Evolutionary conservation across 768 basidiomycete species (phyloP).

Genomic region (Boletus edulis): DNA sequence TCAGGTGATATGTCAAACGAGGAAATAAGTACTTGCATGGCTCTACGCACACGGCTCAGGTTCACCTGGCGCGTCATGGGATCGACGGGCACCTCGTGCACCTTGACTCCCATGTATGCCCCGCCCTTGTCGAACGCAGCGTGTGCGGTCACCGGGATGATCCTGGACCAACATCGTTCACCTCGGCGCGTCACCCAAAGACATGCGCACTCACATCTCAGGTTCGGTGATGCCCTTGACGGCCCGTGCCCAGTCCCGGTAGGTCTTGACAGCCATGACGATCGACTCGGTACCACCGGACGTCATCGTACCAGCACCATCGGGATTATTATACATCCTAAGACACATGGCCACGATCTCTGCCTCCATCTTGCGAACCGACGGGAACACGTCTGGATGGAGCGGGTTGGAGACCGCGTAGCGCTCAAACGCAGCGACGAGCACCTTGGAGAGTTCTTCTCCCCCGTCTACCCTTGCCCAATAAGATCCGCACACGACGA

Average conservation of each 20-base stretch:
- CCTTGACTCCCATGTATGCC: slow-evolving; percentile 85
- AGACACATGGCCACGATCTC: slow-evolving; percentile 90
- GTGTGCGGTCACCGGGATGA: slow-evolving; percentile 83
- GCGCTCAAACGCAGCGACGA: slow-evolving; percentile 75
- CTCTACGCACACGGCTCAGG: slow-evolving; percentile 72
- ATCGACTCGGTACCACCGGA: slow-evolving; percentile 96
- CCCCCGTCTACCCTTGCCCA: slow-evolving; percentile 63
- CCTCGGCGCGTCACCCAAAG: neutral
- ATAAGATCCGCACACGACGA: neutral
- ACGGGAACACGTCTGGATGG: slow-evolving; percentile 92
- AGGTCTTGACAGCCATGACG: slow-evolving; percentile 91
- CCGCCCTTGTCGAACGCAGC: slow-evolving; percentile 95
- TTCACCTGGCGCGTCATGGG: slow-evolving; percentile 73
- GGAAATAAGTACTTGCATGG: slow-evolving; percentile 61
- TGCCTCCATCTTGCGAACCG: slow-evolving; percentile 94
- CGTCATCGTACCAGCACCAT: slow-evolving; percentile 89
- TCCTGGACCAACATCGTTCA: slow-evolving; percentile 41
- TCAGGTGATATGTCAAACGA: neutral
- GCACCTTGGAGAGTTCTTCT: slow-evolving; percentile 72
- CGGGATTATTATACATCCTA: slow-evolving; percentile 78
- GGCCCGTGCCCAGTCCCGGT: slow-evolving; percentile 86
- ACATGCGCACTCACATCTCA: slow-evolving; percentile 67
- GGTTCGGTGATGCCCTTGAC: slow-evolving; percentile 88
- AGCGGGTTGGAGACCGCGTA: slow-evolving; percentile 89
- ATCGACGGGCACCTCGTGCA: slow-evolving; percentile 84